These are phyloP conservation scores for Angophora floribunda DNA, from an alignment of 345 rosid genomes.

Conservation along the genomic window DNA sequence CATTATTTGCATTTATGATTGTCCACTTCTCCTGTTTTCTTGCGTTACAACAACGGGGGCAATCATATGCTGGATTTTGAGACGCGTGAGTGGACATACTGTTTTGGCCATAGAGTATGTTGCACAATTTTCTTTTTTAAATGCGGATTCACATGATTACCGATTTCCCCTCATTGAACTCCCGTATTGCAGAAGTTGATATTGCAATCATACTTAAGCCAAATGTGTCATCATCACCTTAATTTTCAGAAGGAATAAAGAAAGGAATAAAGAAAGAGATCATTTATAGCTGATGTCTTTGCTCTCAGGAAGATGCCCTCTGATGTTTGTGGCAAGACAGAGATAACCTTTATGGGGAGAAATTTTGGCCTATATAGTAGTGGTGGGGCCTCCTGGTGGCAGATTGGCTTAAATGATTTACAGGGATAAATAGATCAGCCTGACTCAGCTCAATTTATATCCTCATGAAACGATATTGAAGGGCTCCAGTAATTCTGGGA, in stretches of 20 bases:
- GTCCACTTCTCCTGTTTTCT: not conserved
- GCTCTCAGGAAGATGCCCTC: not conserved
- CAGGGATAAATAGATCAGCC: not conserved
- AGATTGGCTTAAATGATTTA: not conserved
- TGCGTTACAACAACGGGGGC: not conserved
- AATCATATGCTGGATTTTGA: not conserved
- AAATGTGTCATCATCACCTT: not conserved
- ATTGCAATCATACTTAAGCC: not conserved
- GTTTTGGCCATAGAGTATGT: not conserved
- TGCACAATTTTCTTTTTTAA: not conserved
- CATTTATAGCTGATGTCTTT: not conserved
- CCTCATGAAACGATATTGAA: not conserved
- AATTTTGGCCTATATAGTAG: not conserved
- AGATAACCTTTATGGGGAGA: not conserved
- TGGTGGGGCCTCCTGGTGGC: not conserved
- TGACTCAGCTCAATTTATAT: not conserved
- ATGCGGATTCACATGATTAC: not conserved
- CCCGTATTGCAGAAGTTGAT: not conserved
- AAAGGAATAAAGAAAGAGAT: not conserved
- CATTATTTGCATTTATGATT: not conserved
- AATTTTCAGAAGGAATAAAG: not conserved
- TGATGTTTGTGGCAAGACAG: not conserved
- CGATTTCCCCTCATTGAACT: not conserved
- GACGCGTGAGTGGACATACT: not conserved
- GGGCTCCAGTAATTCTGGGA: not conserved